Percentiles rank a stretch among this genome's conserved stretches.
Evolutionary conservation across 495 filamentous ascomycete species (phyloP).

Genomic region (Penicillium robsamsonii): DNA sequence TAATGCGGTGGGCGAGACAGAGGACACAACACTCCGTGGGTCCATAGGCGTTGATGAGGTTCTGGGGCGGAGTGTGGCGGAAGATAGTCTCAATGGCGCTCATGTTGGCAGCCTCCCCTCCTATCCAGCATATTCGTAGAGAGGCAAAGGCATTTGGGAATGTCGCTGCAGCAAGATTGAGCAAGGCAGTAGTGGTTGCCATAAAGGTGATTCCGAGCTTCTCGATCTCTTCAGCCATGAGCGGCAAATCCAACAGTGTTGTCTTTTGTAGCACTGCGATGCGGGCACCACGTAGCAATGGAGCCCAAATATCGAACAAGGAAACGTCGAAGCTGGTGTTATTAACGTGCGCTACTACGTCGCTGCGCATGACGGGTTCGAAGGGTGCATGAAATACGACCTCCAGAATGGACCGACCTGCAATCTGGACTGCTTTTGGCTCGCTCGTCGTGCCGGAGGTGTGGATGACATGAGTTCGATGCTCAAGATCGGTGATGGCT

Average conservation of each 20-base stretch:
- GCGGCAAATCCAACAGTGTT: conserved; percentile 2
- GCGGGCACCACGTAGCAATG: conserved; percentile 17
- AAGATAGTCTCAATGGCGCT: too few relatives aligned
- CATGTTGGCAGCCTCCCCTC: too few relatives aligned
- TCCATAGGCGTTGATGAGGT: too few relatives aligned
- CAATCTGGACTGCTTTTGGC: conserved; percentile 28
- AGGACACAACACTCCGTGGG: too few relatives aligned
- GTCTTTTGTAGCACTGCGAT: conserved; percentile 19
- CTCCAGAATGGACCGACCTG: conserved; percentile 18
- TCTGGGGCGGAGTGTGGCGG: too few relatives aligned
- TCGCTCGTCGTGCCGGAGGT: conserved; percentile 25
- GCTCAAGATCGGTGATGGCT: not conserved
- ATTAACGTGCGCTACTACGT: conserved; percentile 24
- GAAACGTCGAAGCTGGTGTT: conserved; percentile 29
- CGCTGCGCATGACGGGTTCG: conserved; percentile 12
- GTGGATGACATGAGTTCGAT: conserved; percentile 25
- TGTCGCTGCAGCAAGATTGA: too few relatives aligned
- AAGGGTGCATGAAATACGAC: conserved; percentile 21
- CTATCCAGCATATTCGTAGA: too few relatives aligned
- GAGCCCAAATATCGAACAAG: conserved; percentile 28
- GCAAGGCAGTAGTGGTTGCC: conserved; percentile 19
- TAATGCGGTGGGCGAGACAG: too few relatives aligned
- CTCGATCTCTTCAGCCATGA: not conserved
- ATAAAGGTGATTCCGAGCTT: not conserved
- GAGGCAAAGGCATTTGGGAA: too few relatives aligned